Percentiles rank a stretch among this genome's conserved stretches.
Evolutionary conservation across 2,329 filamentous ascomycete genomes (phyloP).

Genomic region (Fonsecaea monophora): DNA sequence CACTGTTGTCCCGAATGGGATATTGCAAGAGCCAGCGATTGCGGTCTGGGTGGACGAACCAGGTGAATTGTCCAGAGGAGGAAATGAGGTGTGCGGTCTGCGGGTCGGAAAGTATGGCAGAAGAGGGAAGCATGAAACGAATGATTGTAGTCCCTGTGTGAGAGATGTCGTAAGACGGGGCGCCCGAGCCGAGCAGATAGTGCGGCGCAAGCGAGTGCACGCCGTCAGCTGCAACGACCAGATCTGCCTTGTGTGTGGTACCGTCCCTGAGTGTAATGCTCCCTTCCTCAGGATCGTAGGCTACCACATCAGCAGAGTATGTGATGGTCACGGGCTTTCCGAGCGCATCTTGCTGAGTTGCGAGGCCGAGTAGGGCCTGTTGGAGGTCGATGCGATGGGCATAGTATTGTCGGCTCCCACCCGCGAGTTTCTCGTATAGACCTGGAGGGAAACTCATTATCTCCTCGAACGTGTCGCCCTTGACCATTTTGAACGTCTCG

Average conservation of each 20-base stretch:
- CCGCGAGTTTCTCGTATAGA: background rate
- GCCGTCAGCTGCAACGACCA: constrained; percentile 6
- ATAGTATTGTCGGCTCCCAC: background rate
- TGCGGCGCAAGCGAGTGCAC: constrained; percentile 6
- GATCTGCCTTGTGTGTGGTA: background rate
- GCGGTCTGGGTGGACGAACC: constrained; percentile 3
- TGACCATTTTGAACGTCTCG: constrained; percentile 4
- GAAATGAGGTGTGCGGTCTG: background rate
- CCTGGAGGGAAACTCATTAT: background rate
- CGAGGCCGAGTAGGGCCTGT: background rate
- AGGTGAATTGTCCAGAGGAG: background rate
- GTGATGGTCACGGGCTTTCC: background rate
- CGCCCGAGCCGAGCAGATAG: background rate
- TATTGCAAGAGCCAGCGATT: constrained; percentile 9
- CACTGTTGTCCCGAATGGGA: background rate
- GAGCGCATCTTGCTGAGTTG: background rate
- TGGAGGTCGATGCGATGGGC: constrained; percentile 11
- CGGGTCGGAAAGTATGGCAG: background rate
- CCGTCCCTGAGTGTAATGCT: constrained; percentile 4
- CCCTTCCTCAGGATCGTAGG: background rate
- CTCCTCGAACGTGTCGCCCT: constrained; percentile 4
- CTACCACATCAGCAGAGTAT: background rate
- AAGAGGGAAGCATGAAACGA: background rate
- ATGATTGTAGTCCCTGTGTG: background rate
- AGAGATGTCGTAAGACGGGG: background rate